These are phyloP conservation scores for Hypoxylon sp. DNA, from an alignment of 2,329 filamentous ascomycete species.

Conservation along the genomic window DNA sequence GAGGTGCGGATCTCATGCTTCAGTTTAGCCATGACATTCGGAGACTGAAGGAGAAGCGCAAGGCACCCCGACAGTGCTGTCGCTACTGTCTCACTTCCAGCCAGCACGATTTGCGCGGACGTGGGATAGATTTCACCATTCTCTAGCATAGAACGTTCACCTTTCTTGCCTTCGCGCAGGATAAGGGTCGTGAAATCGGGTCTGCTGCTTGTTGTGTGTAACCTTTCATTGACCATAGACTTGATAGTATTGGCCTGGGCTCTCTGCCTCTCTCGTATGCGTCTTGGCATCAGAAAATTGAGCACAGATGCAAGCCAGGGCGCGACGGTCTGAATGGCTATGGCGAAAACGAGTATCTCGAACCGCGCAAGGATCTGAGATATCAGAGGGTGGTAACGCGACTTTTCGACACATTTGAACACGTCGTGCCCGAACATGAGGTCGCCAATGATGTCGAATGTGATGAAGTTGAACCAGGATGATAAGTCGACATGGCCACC, in stretches of 20 bases:
- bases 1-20: constrained; percentile 12
- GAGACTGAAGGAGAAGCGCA: constrained; percentile 7
- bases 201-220: background rate
- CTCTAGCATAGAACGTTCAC: background rate
- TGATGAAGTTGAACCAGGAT: constrained; percentile 22
- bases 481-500: constrained; percentile 12
- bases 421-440: constrained; percentile 53
- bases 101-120: constrained; percentile 6
- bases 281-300: background rate
- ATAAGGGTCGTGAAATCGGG: constrained; percentile 12
- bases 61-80: constrained; percentile 13
- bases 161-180: background rate
- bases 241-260: constrained; percentile 15
- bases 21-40: constrained; percentile 1
- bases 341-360: constrained; percentile 5
- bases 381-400: constrained; percentile 16
- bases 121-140: constrained; percentile 24
- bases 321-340: constrained; percentile 6
- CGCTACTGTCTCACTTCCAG: constrained; percentile 17
- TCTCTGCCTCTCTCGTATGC: background rate
- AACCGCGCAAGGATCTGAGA: constrained; percentile 17
- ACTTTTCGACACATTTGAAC: constrained; percentile 29
- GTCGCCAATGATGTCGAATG: constrained; percentile 54
- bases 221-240: constrained; percentile 1
- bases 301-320: constrained; percentile 1